Percentiles rank a stretch among this genome's conserved stretches.
Conservation (phyloP, 441 rosid species). For the Sinapis alba region DNA sequence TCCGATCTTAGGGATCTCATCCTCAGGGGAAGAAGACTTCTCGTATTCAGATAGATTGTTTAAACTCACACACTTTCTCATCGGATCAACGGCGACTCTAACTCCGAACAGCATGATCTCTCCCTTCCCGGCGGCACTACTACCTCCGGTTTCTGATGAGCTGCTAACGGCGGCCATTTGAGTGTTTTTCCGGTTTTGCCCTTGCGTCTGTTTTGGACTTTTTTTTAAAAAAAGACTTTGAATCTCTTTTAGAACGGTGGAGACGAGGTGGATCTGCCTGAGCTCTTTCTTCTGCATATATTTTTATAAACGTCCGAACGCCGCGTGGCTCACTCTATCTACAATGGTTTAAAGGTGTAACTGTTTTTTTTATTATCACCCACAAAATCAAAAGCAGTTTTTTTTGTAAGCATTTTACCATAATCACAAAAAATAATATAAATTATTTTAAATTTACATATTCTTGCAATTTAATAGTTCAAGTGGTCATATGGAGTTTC, state of each 20-base stretch:
- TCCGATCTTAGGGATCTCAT: conserved; percentile 32
- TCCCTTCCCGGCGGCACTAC: conserved; percentile 33
- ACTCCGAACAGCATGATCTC: conserved; percentile 95
- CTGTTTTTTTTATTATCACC: too few species aligned
- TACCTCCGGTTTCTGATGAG: conserved; percentile 31
- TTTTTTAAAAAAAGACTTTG: conserved; percentile 18
- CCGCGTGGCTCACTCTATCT: conserved; percentile 32
- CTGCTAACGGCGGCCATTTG: conserved; percentile 37
- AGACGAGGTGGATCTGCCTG: conserved; percentile 39
- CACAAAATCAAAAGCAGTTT: too few species aligned
- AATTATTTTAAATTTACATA: too few species aligned
- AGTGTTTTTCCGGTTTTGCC: neutral
- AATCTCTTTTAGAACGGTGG: conserved; percentile 11
- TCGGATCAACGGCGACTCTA: conserved; percentile 81
- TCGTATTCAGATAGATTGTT: conserved; percentile 85
- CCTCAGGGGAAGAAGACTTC: conserved; percentile 49
- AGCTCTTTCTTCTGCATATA: conserved; percentile 9
- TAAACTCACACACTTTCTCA: conserved; percentile 92
- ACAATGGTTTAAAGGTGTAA: too few species aligned
- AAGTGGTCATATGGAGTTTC: too few species aligned
- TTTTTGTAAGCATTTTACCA: too few species aligned
- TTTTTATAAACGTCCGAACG: conserved; percentile 7
- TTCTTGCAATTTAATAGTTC: too few species aligned
- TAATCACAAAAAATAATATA: too few species aligned
- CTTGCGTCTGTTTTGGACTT: conserved; percentile 31